Percentiles rank a stretch among this genome's conserved stretches.
Conservation (phyloP, 2,329 filamentous ascomycete genomes). For the Coleophoma crateriformis region DNA sequence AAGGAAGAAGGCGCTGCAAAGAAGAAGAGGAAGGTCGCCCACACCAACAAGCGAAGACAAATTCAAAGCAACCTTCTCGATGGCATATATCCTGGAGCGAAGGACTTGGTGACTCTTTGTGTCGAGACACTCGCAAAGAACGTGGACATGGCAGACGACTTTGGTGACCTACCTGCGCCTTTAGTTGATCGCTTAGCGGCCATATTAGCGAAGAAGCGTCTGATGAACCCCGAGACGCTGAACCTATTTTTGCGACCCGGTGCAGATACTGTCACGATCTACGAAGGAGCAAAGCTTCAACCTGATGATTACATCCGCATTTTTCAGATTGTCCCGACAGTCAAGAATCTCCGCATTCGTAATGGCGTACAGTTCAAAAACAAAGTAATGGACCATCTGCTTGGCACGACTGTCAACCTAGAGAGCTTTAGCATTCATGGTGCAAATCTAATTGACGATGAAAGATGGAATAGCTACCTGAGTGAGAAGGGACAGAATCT, state of each 20-base stretch:
- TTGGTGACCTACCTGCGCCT: constrained; percentile 51
- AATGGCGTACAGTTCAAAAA: constrained; percentile 94
- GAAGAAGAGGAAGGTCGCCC: constrained; percentile 48
- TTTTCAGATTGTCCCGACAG: constrained; percentile 65
- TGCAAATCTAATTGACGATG: constrained; percentile 74
- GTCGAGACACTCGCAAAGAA: constrained; percentile 59
- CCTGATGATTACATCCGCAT: constrained; percentile 75
- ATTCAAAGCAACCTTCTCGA: constrained; percentile 81
- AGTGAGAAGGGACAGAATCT: constrained; percentile 58
- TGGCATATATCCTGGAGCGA: constrained; percentile 61
- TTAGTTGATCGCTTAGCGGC: constrained; percentile 55
- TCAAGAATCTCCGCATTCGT: constrained; percentile 68
- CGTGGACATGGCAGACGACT: constrained; percentile 54
- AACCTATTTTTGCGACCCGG: constrained; percentile 50
- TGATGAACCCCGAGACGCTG: constrained; percentile 48
- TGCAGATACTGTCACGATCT: constrained; percentile 46
- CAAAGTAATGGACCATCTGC: constrained; percentile 72
- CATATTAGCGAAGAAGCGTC: constrained; percentile 53
- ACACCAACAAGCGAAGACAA: constrained; percentile 58
- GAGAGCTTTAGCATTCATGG: constrained; percentile 74
- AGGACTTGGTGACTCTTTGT: constrained; percentile 60
- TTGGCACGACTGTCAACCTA: constrained; percentile 65
- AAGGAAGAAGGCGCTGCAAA: constrained; percentile 58
- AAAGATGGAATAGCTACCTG: constrained; percentile 69
- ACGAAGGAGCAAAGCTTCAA: constrained; percentile 59